Evolutionary conservation across 2,329 filamentous ascomycete species (phyloP).

Genomic region (Venturia asperata): DNA sequence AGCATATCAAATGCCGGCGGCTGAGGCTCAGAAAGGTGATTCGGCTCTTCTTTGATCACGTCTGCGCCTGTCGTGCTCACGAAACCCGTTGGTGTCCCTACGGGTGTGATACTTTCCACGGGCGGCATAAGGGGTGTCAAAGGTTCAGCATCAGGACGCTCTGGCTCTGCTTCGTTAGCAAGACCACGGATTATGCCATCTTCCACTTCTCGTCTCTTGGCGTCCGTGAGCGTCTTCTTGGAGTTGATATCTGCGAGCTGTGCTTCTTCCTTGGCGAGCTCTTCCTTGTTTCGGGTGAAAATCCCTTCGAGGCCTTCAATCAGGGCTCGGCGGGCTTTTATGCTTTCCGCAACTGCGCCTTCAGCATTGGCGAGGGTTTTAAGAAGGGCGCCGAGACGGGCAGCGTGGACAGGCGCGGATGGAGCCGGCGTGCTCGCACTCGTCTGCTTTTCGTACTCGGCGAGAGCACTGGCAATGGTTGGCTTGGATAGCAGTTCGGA

Average conservation of each 20-base stretch:
- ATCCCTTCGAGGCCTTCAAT: constrained; percentile 77
- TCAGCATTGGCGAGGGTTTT: constrained; percentile 85
- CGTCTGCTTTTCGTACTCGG: constrained; percentile 78
- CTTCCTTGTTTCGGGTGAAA: constrained; percentile 63
- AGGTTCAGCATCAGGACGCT: constrained; percentile 75
- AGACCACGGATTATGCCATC: constrained; percentile 83
- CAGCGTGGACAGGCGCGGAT: constrained; percentile 83
- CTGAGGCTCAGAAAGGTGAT: constrained; percentile 21
- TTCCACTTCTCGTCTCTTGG: constrained; percentile 82
- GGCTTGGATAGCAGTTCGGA: constrained; percentile 60
- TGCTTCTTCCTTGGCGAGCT: constrained; percentile 62
- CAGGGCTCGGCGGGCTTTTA: constrained; percentile 73
- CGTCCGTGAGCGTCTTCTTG: constrained; percentile 67
- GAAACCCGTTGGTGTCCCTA: constrained; percentile 38
- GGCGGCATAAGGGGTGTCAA: constrained; percentile 83
- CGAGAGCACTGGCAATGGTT: constrained; percentile 61
- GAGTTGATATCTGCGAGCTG: constrained; percentile 56
- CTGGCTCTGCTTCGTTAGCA: constrained; percentile 53
- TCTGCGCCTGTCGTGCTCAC: constrained; percentile 38
- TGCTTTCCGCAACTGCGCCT: constrained; percentile 78
- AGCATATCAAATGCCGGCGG: background rate
- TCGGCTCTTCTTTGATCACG: constrained; percentile 19
- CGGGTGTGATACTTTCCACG: constrained; percentile 49
- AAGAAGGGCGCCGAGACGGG: constrained; percentile 79
- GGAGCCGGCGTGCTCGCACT: constrained; percentile 63